These are phyloP conservation scores for Gossypium turneri DNA, from an alignment of 345 rosid species.

Conservation along the genomic window DNA sequence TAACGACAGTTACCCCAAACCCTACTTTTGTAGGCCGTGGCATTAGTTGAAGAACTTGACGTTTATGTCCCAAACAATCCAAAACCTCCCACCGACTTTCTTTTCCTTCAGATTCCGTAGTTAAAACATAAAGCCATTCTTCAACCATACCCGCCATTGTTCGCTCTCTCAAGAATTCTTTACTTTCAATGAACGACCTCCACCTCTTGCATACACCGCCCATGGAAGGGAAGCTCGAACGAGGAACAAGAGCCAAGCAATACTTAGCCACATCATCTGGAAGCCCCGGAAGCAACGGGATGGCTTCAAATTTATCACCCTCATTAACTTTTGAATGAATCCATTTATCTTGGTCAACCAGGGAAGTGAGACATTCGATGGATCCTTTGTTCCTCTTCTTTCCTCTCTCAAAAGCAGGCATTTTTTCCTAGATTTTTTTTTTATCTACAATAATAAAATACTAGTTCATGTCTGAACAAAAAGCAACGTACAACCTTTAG, in stretches of 20 bases:
- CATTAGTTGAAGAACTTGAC: constrained; percentile 61
- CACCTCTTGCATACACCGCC: constrained; percentile 83
- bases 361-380: constrained; percentile 34
- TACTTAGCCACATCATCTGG: constrained; percentile 82
- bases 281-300: constrained; percentile 69
- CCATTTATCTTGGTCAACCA: constrained; percentile 15
- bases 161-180: constrained; percentile 65
- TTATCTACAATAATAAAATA: too few species aligned
- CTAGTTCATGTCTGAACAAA: too few species aligned
- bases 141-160: constrained; percentile 67
- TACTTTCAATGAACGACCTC: constrained; percentile 74
- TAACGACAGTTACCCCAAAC: constrained; percentile 61
- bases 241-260: constrained; percentile 85
- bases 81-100: constrained; percentile 85
- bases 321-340: constrained; percentile 31
- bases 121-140: constrained; percentile 79
- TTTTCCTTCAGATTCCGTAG: constrained; percentile 54
- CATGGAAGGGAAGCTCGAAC: constrained; percentile 58
- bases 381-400: constrained; percentile 40
- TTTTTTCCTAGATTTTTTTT: constrained; percentile 14
- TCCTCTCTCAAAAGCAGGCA: constrained; percentile 47
- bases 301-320: constrained; percentile 25
- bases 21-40: constrained; percentile 66
- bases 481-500: too few species aligned
- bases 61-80: constrained; percentile 55